Conservation (phyloP, 352 stramenopile genomes). For the Blastocystis sp. region DNA sequence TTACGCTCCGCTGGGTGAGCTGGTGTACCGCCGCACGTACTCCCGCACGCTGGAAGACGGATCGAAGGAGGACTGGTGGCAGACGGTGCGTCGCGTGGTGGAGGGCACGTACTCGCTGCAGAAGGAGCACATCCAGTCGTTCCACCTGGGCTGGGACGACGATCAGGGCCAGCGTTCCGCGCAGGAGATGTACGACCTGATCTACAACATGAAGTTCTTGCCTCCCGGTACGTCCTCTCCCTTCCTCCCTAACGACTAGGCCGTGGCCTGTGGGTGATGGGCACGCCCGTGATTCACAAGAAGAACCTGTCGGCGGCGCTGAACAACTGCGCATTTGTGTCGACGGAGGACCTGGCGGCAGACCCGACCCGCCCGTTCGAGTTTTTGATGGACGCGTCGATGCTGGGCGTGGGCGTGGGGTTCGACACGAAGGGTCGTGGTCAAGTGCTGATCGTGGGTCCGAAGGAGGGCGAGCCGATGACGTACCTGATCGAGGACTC, state of each 20-base stretch:
- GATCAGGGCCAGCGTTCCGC: slow-evolving; percentile 74
- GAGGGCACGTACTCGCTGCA: slow-evolving; percentile 72
- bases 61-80: no score
- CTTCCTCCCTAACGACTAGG: slow-evolving; percentile 71
- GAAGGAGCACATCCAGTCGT: slow-evolving; percentile 79
- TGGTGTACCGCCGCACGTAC: slow-evolving; percentile 86
- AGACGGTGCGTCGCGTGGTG: no score
- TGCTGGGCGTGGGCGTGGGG: no score
- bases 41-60: slow-evolving; percentile 76
- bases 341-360: slow-evolving; percentile 77
- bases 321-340: slow-evolving; percentile 72
- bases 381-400: no score
- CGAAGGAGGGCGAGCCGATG: no score
- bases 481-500: slow-evolving; percentile 73
- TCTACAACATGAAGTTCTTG: slow-evolving; percentile 87
- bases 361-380: slow-evolving; percentile 74
- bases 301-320: slow-evolving; percentile 81
- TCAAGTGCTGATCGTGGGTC: no score
- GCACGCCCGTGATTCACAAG: slow-evolving; percentile 83
- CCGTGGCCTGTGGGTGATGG: slow-evolving; percentile 87
- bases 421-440: no score
- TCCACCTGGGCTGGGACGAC: slow-evolving; percentile 78
- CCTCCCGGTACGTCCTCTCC: slow-evolving; percentile 73
- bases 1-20: slow-evolving; percentile 74
- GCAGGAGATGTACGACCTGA: slow-evolving; percentile 84